Evolutionary conservation across 306 rosid genomes (phyloP), one percentile per base, ranked within the genome.

Genomic region (Betula pendula): DNA sequence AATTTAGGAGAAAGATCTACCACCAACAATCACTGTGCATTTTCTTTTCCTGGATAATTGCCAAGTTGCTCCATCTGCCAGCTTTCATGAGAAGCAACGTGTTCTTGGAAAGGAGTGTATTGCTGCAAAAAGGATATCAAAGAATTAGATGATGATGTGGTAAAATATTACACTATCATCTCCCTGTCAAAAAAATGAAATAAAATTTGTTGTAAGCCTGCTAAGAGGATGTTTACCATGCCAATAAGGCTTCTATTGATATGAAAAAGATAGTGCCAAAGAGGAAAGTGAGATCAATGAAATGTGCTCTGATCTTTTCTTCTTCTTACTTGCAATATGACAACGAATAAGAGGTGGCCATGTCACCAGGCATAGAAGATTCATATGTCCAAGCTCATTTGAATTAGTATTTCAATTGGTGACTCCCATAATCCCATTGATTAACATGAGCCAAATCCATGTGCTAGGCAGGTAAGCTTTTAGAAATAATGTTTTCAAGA

Each of bases 51-150:
- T 48, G 85, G 83, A 82, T 86, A 83, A 76, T 84, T 79, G 19
- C 89, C 97, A 56, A 88, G 85, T 69, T 86, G 91, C 76, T 92
- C 89, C 90, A 52, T 83, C 90, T 90, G 82, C 98, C 98, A 94
- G 96, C 89, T 90, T 81, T 90, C 97, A 73, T 84, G 90, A 68
- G 97, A 73, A 63, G 98, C 91, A 25, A 88, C 89, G 51, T 88
- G 84, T 56, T 85, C 85, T 75, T 88, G 85, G 45, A 87, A 87
- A 79, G 98, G 97, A 79, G 76, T 83, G 55, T 91, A 90, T 77
- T 90, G 85, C 98, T 94, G 96, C 78, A 81, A 79, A 79, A 80
- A 88, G 48, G 25, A 43, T 14, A 69, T 71, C 50, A 62, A 85
- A 78, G 74, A 72, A 66, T 77, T 42, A 58, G 80, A 59, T 69